Conservation (phyloP, 2,329 filamentous ascomycete genomes). For the Penicillium sp. region DNA sequence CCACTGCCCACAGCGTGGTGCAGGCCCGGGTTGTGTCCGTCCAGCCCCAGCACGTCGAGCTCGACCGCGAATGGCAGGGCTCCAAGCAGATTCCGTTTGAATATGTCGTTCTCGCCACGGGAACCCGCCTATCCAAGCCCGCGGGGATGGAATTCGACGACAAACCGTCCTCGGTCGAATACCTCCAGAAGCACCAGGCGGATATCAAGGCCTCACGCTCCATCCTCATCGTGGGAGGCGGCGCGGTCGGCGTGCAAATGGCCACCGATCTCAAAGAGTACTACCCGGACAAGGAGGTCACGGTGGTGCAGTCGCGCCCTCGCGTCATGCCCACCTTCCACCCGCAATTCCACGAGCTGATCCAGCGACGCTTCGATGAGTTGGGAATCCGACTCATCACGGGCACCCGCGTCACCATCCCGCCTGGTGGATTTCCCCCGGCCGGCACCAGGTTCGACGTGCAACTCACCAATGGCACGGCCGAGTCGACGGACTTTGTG, state of each 20-base stretch:
- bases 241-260: slow-evolving; percentile 53
- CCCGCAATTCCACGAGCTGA: slow-evolving; percentile 28
- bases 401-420: slow-evolving; percentile 30
- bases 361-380: slow-evolving; percentile 35
- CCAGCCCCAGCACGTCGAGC: slow-evolving; percentile 25
- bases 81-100: slow-evolving; percentile 33
- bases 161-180: slow-evolving; percentile 33
- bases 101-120: slow-evolving; percentile 35
- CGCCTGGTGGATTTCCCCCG: slow-evolving; percentile 27
- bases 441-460: slow-evolving; percentile 27
- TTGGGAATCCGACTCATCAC: slow-evolving; percentile 33
- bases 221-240: slow-evolving; percentile 45
- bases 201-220: slow-evolving; percentile 30
- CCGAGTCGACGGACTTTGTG: slow-evolving; percentile 39
- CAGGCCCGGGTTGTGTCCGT: slow-evolving; percentile 35
- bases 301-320: slow-evolving; percentile 48
- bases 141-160: slow-evolving; percentile 35
- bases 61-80: slow-evolving; percentile 38
- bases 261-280: slow-evolving; percentile 50
- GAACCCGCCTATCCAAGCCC: slow-evolving; percentile 34
- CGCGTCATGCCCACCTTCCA: slow-evolving; percentile 39
- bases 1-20: slow-evolving; percentile 28
- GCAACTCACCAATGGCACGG: slow-evolving; percentile 31
- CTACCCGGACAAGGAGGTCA: slow-evolving; percentile 49
- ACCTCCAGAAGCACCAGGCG: slow-evolving; percentile 34